Evolutionary conservation across 2,329 filamentous ascomycete genomes (phyloP), one percentile per base, ranked within the genome.

Genomic region (Clathrospora elynae): DNA sequence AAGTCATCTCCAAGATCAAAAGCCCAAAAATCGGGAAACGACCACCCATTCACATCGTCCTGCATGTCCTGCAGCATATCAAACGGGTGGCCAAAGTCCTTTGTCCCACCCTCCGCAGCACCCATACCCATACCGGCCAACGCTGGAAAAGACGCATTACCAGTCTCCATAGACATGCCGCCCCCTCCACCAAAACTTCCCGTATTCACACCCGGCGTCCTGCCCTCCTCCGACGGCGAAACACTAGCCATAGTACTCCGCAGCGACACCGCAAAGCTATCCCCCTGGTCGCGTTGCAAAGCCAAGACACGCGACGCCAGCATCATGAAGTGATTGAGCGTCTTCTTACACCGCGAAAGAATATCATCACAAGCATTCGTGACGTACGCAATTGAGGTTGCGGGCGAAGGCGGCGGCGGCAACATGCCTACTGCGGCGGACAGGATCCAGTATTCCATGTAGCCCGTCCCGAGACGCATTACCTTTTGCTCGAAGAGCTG

Each of bases 381-480:
- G 31, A 55, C 46, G 19, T 49, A 57, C 11, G 54, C 48, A 8
- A 49, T 56, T 1, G 58, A 56, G 2, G 55, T 54, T 0, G 46
- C 42, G 5, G 50, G 49, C 1, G 56, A 49, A 4, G 57, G 48
- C 7, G 44, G 30, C 13, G 47, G 35, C 2, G 66, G 66, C 11
- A 70, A 57, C 46, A 68, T 62, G 6, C 54, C 55, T 12, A 62
- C 46, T 2, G 62, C 62, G 12, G 67, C 59, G n/a, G 51, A 59
- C 22, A 70, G 43, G 6, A 67, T 47, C 58, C 64, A 69, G 40
- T 56, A 67, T 35, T 70, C 66, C 59, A 68, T 66, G 26, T 66
- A 70, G 2, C 62, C 67, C 2, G 64, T 67, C 6, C 66, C 67
- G 8, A 70, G 50, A 6, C 66, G 64, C 53, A 65, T 58, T 8